A percentile compares a stretch with the other conserved stretches of the same genome.
Conservation (phyloP, 2,329 filamentous ascomycete genomes). For the Sporothrix phasma region DNA sequence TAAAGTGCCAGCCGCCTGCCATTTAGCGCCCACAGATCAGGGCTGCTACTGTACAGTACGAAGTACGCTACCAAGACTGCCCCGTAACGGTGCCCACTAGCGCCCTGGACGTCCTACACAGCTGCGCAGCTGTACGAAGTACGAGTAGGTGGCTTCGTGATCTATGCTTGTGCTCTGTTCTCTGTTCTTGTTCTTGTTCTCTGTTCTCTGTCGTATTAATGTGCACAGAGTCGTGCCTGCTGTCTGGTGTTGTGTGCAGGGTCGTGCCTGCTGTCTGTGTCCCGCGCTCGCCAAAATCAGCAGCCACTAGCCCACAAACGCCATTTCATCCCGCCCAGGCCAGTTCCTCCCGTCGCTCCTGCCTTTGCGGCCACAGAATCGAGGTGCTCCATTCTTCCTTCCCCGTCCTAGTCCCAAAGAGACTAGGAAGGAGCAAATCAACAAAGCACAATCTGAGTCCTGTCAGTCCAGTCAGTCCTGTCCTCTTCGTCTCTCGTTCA, state of each 20-base stretch:
- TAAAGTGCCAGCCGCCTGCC: neutral
- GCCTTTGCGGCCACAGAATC: neutral
- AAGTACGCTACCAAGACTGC: conserved; percentile 1
- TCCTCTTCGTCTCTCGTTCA: neutral
- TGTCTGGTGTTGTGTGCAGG: neutral
- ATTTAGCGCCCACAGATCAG: conserved; percentile 3
- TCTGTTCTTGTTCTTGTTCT: too few relatives aligned
- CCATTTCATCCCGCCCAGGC: neutral
- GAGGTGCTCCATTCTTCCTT: neutral
- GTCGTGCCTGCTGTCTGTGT: neutral
- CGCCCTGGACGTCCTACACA: conserved; percentile 3
- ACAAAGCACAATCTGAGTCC: conserved; percentile 13
- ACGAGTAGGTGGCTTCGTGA: too few relatives aligned
- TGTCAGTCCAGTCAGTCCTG: neutral
- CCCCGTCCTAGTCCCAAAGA: conserved; percentile 8
- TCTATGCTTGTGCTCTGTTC: neutral
- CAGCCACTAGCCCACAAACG: conserved; percentile 2
- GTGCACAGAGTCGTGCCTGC: too few relatives aligned
- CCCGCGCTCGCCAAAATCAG: neutral
- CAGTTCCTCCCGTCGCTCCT: neutral
- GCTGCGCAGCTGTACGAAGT: conserved; percentile 4
- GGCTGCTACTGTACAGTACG: conserved; percentile 6
- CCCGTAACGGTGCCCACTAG: conserved; percentile 13
- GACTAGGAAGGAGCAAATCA: conserved; percentile 9
- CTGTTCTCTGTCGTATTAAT: too few relatives aligned